These are phyloP conservation scores for Marvania coccoides DNA, from an alignment of 139 green algal genomes.

Conservation along the genomic window DNA sequence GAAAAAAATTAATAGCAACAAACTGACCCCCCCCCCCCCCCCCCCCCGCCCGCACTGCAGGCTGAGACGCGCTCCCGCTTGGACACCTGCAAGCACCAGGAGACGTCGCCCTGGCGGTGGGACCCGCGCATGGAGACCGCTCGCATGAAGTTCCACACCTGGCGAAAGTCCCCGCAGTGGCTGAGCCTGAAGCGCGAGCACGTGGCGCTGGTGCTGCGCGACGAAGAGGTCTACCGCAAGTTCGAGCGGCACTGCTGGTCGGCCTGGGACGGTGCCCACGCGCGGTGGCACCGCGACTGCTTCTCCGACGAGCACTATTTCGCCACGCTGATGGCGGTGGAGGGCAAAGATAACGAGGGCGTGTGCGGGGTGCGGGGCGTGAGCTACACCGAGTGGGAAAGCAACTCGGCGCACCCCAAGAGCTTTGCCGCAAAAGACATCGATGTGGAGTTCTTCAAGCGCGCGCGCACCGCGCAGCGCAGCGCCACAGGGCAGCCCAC, in stretches of 20 bases:
- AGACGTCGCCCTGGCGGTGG: neutral
- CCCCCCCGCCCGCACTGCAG: no score
- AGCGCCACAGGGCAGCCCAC: neutral
- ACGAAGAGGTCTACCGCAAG: neutral
- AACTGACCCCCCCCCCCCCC: no score
- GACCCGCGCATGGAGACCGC: neutral
- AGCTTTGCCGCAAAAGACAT: neutral
- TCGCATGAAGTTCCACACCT: neutral
- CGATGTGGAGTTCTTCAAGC: neutral
- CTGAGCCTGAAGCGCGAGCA: constrained; percentile 18
- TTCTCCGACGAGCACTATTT: constrained; percentile 20
- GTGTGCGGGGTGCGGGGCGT: neutral
- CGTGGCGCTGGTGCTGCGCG: constrained; percentile 2
- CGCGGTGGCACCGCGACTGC: constrained; percentile 12
- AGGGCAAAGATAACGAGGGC: constrained; percentile 4
- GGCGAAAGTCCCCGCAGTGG: constrained; percentile 25
- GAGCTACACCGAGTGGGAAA: neutral
- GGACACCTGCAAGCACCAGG: neutral
- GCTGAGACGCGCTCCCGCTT: neutral
- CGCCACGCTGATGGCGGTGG: constrained; percentile 11
- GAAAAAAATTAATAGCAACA: no score
- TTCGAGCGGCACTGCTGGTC: constrained; percentile 9
- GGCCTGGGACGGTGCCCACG: neutral
- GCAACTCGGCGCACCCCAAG: neutral
- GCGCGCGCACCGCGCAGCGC: neutral